These are phyloP conservation scores for Colletotrichum lini DNA, from an alignment of 2,329 filamentous ascomycete species.

Conservation along the genomic window DNA sequence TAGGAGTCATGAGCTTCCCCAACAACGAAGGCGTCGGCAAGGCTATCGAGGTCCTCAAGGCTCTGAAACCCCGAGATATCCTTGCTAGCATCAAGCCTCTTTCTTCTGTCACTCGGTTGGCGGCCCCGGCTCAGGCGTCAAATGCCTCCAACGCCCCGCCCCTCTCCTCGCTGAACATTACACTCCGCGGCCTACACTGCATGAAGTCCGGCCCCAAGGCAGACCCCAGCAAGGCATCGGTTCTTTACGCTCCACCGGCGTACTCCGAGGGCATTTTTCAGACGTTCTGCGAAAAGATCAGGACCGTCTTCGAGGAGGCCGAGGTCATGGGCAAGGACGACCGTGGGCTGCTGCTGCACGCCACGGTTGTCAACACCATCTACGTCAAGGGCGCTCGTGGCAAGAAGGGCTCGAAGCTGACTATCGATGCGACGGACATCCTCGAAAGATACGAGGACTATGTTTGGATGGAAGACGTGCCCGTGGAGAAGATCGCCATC, in stretches of 20 bases:
- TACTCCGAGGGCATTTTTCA: constrained; percentile 67
- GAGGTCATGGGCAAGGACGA: constrained; percentile 71
- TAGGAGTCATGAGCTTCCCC: constrained; percentile 86
- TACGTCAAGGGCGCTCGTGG: constrained; percentile 70
- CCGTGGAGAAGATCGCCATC: constrained; percentile 80
- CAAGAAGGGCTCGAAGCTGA: constrained; percentile 56
- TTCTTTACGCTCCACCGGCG: constrained; percentile 75
- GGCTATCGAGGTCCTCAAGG: constrained; percentile 58
- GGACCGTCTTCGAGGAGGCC: constrained; percentile 66
- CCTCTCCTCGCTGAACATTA: constrained; percentile 55
- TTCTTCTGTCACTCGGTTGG: constrained; percentile 40
- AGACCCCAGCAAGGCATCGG: constrained; percentile 63
- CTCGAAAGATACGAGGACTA: constrained; percentile 74
- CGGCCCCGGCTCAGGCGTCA: constrained; percentile 22
- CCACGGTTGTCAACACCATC: constrained; percentile 88
- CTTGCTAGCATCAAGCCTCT: constrained; percentile 49
- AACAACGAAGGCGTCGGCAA: constrained; percentile 60
- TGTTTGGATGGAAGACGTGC: constrained; percentile 78
- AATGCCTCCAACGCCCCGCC: constrained; percentile 1
- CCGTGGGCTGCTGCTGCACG: constrained; percentile 81
- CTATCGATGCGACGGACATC: constrained; percentile 69
- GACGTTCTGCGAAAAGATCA: constrained; percentile 71
- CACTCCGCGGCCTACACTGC: constrained; percentile 68
- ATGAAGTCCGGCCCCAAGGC: constrained; percentile 68
- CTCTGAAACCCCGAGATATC: constrained; percentile 57